Evolutionary conservation across 2,329 filamentous ascomycete species (phyloP), one percentile per base, ranked within the genome.

Genomic region (Nigrospora sphaerica): DNA sequence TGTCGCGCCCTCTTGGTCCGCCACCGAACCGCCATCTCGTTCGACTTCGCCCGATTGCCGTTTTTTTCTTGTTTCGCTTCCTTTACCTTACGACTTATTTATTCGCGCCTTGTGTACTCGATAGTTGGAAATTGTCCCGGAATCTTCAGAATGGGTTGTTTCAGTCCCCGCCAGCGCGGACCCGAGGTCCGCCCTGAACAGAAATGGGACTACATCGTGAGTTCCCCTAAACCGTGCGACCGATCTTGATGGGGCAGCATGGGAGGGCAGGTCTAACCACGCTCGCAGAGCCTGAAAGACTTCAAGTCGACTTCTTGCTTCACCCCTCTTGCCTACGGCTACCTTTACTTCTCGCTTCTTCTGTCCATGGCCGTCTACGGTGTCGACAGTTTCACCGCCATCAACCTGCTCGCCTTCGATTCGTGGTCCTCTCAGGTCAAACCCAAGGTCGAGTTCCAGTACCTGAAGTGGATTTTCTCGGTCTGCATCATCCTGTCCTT

Each of bases 401-500:
- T 96, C 68, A 95, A 95, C 52, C 75, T 98, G 36, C 78, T 98
- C 43, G 86, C 79, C 46, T 96, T 95, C 69, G 81, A 95, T 69
- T 81, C 81, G 49, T 97, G 91, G 91, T 88, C 88, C 1, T 88
- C 86, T 45, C 77, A 88, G 54, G 86, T 97, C 56, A 70, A 88
- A 56, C 90, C 90, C 2, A 77, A 80, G 36, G 62, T 65, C 47
- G 78, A 83, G 4, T 81, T 95, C 59, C 71, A 80, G 42, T 78
- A 92, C 45, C 86, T 89, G 12, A 95, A 93, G 70, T 96, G 91
- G 90, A 91, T 98, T 63, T 98, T 97, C 63, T 86, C 88, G 28
- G 80, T 81, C 46, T 95, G 91, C 64, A 97, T 98, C 61, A 85
- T 97, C 52, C 74, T 93, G 33, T 97, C 91, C 11, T 91, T 92